phyloP scores from a whole-genome alignment of 768 basidiomycete genomes.

The Calocera viscosa region DNA sequence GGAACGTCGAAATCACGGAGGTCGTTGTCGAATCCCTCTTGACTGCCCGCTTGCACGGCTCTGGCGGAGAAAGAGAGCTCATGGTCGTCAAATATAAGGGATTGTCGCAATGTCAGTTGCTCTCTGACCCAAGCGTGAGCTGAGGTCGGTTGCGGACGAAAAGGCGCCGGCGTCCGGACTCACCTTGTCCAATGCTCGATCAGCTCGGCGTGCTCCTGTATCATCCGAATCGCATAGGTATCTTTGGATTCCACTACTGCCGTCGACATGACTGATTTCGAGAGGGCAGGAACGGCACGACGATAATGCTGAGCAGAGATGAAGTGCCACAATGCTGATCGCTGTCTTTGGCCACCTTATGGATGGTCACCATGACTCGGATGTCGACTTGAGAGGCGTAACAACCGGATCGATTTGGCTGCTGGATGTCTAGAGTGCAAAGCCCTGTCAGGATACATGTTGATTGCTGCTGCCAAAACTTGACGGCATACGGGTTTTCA shows the following conservation, averaged over 20 bases:
- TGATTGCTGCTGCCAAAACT: too few relatives aligned
- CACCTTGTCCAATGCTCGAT: conserved; percentile 11
- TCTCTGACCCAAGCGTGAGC: conserved; percentile 3
- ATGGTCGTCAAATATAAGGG: conserved; percentile 11
- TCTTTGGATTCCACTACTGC: neutral
- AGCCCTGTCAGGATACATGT: too few relatives aligned
- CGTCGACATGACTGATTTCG: neutral
- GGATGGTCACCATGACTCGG: too few relatives aligned
- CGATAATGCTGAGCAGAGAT: neutral
- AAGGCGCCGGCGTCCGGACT: neutral
- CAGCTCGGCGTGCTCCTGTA: neutral
- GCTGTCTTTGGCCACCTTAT: too few relatives aligned
- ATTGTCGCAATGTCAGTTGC: neutral
- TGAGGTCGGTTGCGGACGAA: neutral
- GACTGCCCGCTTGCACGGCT: neutral
- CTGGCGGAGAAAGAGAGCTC: conserved; percentile 12
- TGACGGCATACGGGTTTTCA: too few relatives aligned
- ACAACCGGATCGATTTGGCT: too few relatives aligned
- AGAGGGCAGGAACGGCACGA: neutral
- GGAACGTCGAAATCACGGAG: conserved; percentile 7
- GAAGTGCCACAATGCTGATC: too few relatives aligned
- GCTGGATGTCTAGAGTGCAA: too few relatives aligned
- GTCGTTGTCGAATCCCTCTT: neutral
- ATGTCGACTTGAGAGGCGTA: too few relatives aligned
- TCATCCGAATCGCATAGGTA: neutral